These are phyloP conservation scores for Xylona heveae DNA, from an alignment of 495 filamentous ascomycete genomes.

Conservation along the genomic window DNA sequence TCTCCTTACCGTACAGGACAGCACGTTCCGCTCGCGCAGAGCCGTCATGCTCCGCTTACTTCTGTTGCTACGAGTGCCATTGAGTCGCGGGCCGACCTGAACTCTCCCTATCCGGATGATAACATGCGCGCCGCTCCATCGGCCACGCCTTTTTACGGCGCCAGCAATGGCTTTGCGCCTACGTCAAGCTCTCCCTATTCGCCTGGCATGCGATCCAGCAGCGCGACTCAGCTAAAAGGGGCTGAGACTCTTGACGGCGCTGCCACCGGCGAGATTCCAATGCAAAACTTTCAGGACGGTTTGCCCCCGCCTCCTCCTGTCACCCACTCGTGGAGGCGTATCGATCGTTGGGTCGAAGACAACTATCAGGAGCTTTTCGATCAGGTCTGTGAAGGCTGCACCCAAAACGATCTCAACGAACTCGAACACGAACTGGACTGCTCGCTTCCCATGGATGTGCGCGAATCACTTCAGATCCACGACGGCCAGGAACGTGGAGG, in stretches of 20 bases:
- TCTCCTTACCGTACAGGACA: slow-evolving; percentile 68
- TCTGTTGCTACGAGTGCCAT: slow-evolving; percentile 59
- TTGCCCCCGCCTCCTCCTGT: slow-evolving; percentile 77
- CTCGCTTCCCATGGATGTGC: slow-evolving; percentile 79
- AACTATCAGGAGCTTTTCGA: slow-evolving; percentile 90
- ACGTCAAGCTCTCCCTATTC: slow-evolving; percentile 62
- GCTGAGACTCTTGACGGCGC: no score
- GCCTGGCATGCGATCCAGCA: slow-evolving; percentile 64
- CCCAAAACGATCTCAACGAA: slow-evolving; percentile 89
- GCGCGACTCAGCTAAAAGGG: slow-evolving; percentile 36
- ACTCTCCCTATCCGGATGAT: slow-evolving; percentile 54
- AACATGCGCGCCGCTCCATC: slow-evolving; percentile 30
- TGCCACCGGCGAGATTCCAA: slow-evolving; percentile 56
- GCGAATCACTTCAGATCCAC: slow-evolving; percentile 76
- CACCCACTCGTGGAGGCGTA: slow-evolving; percentile 74
- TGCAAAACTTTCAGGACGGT: slow-evolving; percentile 90
- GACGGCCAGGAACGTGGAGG: slow-evolving; percentile 94
- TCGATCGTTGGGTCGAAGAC: slow-evolving; percentile 83
- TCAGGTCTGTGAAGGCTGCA: slow-evolving; percentile 77
- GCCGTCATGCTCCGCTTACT: slow-evolving; percentile 48
- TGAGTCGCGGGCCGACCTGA: slow-evolving; percentile 56
- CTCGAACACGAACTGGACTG: slow-evolving; percentile 91
- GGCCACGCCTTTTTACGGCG: slow-evolving; percentile 10
- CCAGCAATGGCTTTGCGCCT: slow-evolving; percentile 31
- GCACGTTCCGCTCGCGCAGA: slow-evolving; percentile 57